Percentiles rank a stretch among this genome's conserved stretches.
Conservation (phyloP, 495 filamentous ascomycete species). For the Aspergillus cavernicola region DNA sequence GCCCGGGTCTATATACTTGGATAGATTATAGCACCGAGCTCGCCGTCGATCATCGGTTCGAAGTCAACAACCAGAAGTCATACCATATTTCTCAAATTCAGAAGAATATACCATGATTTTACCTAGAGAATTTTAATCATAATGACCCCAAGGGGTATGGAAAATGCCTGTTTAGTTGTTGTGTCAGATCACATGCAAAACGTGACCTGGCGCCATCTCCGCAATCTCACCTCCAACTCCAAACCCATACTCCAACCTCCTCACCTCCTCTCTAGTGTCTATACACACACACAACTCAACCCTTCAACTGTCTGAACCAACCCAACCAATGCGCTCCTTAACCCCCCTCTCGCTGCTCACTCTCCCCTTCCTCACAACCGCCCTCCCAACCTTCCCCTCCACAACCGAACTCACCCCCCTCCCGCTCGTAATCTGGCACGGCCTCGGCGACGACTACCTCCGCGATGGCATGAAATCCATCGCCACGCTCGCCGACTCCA, state of each 20-base stretch:
- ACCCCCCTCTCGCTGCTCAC: conserved; percentile 10
- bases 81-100: too few species aligned
- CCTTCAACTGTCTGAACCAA: too few species aligned
- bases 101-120: too few species aligned
- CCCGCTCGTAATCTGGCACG: conserved; percentile 93
- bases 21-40: too few species aligned
- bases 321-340: neutral
- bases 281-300: too few species aligned
- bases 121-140: too few species aligned
- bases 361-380: conserved; percentile 13
- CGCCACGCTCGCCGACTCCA: conserved; percentile 61
- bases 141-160: too few species aligned
- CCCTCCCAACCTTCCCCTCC: conserved; percentile 8
- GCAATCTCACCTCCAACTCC: neutral
- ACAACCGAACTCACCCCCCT: conserved; percentile 47
- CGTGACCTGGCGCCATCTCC: neutral
- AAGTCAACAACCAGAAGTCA: too few species aligned
- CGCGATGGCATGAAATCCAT: conserved; percentile 68
- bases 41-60: too few species aligned
- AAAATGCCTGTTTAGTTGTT: too few species aligned
- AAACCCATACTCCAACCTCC: neutral
- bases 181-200: neutral
- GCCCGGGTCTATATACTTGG: too few species aligned
- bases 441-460: conserved; percentile 66
- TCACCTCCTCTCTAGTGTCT: too few species aligned